Evolutionary conservation across 345 rosid species (phyloP), one percentile per base, ranked within the genome.

Genomic region (Mallotus nudiflorus): DNA sequence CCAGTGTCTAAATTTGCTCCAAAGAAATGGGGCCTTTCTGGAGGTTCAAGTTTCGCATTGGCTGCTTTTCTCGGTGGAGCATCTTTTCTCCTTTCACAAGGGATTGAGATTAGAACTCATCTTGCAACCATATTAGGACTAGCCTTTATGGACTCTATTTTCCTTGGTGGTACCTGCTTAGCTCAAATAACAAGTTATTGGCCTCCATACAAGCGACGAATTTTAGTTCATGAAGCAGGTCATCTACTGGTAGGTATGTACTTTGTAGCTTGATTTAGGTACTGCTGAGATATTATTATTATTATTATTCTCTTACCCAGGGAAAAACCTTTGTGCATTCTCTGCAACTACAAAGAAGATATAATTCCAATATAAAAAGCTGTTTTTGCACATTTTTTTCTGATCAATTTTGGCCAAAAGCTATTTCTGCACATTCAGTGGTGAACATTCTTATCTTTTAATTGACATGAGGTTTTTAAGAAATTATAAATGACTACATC

Each of bases 201-300:
- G 98, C 98, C 96, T 77, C 96, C 98, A 7, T 78, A 77, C 79
- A 90, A 82, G 81, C 95, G 87, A 9, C 80, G 96, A 65, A 90
- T 94, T 71, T 70, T 94, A 48, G 93, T 94, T 85, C 98, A 94
- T 67, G 98, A 94, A 85, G 96, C 98, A 0, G 98, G 97, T 58
- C 96, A 91, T 83, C 89, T 91, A 69, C 84, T 91, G 67, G 82
- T 84, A 54, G 97, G 98, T 90, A 85, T 61, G 69, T 61, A 31
- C 28, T 46, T 48, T 55, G 29, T 62, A 33, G 25, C 52, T 48
- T 62, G 9, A 28, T 70, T 72, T 56, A 7, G n/a, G 44, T 62
- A 54, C 37, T 70, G 40, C 53, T 57, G 49, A 24, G 63, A 57
- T 40, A 27, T 3, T 69, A 24, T 39, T 42, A 3, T 8, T 42